phyloP scores from a whole-genome alignment of 495 filamentous ascomycete genomes.

The Rhizodiscina lignyota region DNA sequence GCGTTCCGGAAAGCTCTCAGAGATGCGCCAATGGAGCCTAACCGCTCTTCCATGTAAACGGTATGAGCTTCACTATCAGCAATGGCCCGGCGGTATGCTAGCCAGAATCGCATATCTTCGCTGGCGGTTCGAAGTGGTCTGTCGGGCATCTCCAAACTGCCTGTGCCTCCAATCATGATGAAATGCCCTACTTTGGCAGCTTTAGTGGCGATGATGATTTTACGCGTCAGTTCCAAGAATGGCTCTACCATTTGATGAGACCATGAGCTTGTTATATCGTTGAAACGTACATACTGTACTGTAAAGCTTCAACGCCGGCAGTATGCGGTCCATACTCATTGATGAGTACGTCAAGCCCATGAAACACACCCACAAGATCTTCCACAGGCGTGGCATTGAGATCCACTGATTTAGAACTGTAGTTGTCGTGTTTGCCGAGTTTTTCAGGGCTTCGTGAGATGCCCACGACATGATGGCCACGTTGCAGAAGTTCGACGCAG shows the following conservation, averaged over 20 bases:
- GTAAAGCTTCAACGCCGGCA: constrained; percentile 6
- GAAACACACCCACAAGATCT: constrained; percentile 10
- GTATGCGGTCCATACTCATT: constrained; percentile 16
- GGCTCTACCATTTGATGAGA: constrained; percentile 6
- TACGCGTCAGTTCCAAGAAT: constrained; percentile 14
- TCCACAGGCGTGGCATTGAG: constrained; percentile 4
- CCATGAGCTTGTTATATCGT: too few species aligned
- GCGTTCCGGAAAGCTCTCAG: constrained; percentile 13
- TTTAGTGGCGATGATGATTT: constrained; percentile 15
- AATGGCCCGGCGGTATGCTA: constrained; percentile 15
- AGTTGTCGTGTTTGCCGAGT: constrained; percentile 12
- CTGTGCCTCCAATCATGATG: constrained; percentile 15
- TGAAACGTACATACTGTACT: constrained; percentile 12
- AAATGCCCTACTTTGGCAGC: constrained; percentile 11
- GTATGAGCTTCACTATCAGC: constrained; percentile 16
- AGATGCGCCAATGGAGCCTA: constrained; percentile 8
- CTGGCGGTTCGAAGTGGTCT: constrained; percentile 5
- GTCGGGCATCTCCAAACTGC: constrained; percentile 10
- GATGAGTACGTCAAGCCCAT: constrained; percentile 13
- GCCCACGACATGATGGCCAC: constrained; percentile 14
- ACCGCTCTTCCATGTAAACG: constrained; percentile 15
- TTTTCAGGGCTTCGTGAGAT: constrained; percentile 15
- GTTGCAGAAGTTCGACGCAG: constrained; percentile 13
- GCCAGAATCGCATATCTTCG: constrained; percentile 13
- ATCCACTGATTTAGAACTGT: constrained; percentile 9